Conservation (phyloP, 768 basidiomycete genomes). For the Psilocybe tampanensis region DNA sequence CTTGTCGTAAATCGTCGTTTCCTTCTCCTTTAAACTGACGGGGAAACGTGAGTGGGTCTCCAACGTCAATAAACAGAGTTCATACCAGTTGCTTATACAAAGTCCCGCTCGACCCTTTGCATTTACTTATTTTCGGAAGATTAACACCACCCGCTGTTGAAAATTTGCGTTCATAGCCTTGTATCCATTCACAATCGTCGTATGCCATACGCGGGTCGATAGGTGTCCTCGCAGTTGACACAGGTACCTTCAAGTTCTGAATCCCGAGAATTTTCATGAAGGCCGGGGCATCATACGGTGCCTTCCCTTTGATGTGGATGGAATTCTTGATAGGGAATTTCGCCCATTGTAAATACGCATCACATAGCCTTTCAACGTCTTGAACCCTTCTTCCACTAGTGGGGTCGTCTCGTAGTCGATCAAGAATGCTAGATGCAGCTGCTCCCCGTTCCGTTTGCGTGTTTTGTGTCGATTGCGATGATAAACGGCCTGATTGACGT, state of each 20-base stretch:
- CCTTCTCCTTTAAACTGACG: conserved; percentile 89
- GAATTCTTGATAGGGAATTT: conserved; percentile 51
- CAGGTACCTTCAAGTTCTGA: conserved; percentile 68
- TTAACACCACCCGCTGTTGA: conserved; percentile 76
- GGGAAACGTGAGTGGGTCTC: conserved; percentile 4
- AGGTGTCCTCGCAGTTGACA: conserved; percentile 72
- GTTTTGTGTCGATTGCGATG: conserved; percentile 47
- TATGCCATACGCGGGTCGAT: conserved; percentile 76
- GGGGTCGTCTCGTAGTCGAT: conserved; percentile 48
- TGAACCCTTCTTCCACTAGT: conserved; percentile 39
- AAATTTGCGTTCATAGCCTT: conserved; percentile 60
- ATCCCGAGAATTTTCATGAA: conserved; percentile 49
- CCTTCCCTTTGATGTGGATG: conserved; percentile 16
- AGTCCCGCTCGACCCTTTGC: conserved; percentile 66
- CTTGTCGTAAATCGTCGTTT: conserved; percentile 91
- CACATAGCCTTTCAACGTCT: conserved; percentile 61
- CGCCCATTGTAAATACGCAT: conserved; percentile 76
- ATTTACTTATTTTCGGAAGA: conserved; percentile 77
- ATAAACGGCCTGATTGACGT: conserved; percentile 50
- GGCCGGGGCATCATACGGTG: conserved; percentile 42
- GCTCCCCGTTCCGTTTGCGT: conserved; percentile 62
- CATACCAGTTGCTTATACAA: conserved; percentile 81
- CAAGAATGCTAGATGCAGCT: conserved; percentile 67
- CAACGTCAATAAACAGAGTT: not conserved
- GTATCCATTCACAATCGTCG: conserved; percentile 67